Evolutionary conservation across 768 basidiomycete species (phyloP).

Genomic region (Auriscalpium orientale): DNA sequence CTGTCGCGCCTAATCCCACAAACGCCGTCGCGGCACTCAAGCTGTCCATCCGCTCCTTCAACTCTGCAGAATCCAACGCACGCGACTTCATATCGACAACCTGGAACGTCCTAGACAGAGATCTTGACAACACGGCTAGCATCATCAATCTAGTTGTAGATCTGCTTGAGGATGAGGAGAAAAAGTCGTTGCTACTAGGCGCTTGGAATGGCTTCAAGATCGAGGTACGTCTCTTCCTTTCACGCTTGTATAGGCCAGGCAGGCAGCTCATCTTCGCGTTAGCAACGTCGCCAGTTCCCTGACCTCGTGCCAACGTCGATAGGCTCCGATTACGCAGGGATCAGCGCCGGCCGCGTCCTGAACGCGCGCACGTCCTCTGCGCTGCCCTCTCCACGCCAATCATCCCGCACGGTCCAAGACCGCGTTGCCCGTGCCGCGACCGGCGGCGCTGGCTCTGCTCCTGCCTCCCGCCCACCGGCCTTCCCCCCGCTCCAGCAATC

Average conservation of each 20-base stretch:
- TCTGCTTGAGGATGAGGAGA: conserved; percentile 75
- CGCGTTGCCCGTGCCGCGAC: conserved; percentile 80
- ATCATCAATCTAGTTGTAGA: conserved; percentile 70
- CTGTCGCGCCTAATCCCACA: conserved; percentile 47
- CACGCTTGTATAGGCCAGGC: neutral
- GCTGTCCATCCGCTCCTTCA: conserved; percentile 74
- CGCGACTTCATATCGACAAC: conserved; percentile 82
- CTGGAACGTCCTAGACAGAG: conserved; percentile 67
- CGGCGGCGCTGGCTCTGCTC: conserved; percentile 24
- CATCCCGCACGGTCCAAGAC: conserved; percentile 72
- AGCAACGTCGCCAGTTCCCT: conserved; percentile 86
- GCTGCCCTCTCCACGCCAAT: conserved; percentile 44
- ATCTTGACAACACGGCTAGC: conserved; percentile 68
- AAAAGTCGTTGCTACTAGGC: conserved; percentile 63
- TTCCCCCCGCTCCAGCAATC: conserved; percentile 26
- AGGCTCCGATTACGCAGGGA: conserved; percentile 68
- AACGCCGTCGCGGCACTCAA: conserved; percentile 56
- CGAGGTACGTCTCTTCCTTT: conserved; percentile 44
- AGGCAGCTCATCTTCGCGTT: neutral
- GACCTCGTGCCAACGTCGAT: conserved; percentile 54
- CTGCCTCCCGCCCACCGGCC: conserved; percentile 20
- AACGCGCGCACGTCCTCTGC: conserved; percentile 75
- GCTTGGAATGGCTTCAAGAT: conserved; percentile 83
- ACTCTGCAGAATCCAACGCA: conserved; percentile 67
- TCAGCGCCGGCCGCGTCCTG: conserved; percentile 75